These are phyloP conservation scores for Dipteronia dyeriana DNA, from an alignment of 345 rosid genomes.

Conservation along the genomic window DNA sequence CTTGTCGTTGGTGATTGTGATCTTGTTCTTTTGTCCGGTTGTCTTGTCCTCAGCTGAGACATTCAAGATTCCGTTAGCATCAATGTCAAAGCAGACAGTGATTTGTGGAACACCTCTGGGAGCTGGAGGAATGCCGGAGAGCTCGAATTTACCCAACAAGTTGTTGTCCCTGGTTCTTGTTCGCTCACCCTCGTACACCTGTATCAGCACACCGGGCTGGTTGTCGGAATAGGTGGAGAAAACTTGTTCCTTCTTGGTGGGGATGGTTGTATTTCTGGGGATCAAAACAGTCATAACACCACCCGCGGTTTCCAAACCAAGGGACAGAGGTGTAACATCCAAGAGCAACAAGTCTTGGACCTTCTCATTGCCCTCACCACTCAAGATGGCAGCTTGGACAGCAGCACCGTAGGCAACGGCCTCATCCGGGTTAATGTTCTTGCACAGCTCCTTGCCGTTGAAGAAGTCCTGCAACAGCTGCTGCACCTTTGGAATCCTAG, in stretches of 20 bases:
- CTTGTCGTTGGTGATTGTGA: constrained; percentile 76
- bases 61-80: constrained; percentile 74
- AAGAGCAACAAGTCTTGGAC: constrained; percentile 70
- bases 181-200: constrained; percentile 76
- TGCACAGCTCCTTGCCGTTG: constrained; percentile 77
- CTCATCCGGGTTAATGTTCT: constrained; percentile 77
- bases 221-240: constrained; percentile 73
- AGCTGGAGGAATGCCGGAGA: constrained; percentile 80
- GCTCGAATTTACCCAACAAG: constrained; percentile 69
- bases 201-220: constrained; percentile 72
- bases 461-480: constrained; percentile 65
- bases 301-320: constrained; percentile 67
- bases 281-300: constrained; percentile 78
- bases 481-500: constrained; percentile 75
- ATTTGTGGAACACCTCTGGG: constrained; percentile 83
- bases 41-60: constrained; percentile 81
- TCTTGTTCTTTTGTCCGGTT: constrained; percentile 73
- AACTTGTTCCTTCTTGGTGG: constrained; percentile 79
- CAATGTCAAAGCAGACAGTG: constrained; percentile 75
- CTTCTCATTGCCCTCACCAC: constrained; percentile 80
- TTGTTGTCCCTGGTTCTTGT: constrained; percentile 79
- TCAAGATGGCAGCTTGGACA: constrained; percentile 75
- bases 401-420: constrained; percentile 89
- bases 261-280: constrained; percentile 73
- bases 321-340: constrained; percentile 71